These are phyloP conservation scores for Barnettozyma siamensis DNA, from an alignment of 805 yeast species.

Conservation along the genomic window DNA sequence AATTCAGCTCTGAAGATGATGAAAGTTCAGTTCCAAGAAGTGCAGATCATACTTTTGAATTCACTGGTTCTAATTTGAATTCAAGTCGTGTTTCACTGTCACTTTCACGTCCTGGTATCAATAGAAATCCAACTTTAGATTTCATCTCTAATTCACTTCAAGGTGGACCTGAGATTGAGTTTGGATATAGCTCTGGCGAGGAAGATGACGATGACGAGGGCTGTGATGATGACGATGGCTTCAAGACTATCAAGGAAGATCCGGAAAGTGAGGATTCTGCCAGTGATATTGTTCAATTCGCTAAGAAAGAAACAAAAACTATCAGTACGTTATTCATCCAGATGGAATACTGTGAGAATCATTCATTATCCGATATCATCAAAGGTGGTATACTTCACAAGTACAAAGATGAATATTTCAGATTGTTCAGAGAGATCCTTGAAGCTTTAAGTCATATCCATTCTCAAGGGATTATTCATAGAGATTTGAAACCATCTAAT, in stretches of 20 bases:
- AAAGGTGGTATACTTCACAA: constrained; percentile 63
- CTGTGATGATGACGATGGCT: constrained; percentile 17
- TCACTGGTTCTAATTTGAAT: constrained; percentile 5
- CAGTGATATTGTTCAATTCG: constrained; percentile 14
- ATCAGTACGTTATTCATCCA: constrained; percentile 84
- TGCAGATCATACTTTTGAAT: constrained; percentile 1
- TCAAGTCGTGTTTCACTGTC: constrained; percentile 5
- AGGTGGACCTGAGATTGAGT: constrained; percentile 49
- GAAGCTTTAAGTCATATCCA: constrained; percentile 92
- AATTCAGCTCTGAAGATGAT: constrained; percentile 26
- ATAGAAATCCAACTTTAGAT: constrained; percentile 43
- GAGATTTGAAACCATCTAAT: constrained; percentile 93
- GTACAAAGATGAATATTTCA: constrained; percentile 80
- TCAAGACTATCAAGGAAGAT: constrained; percentile 10
- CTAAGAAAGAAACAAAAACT: constrained; percentile 23
- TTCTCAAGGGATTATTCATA: constrained; percentile 87
- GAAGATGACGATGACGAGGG: constrained; percentile 17
- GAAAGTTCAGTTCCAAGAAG: constrained; percentile 7
- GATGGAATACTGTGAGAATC: constrained; percentile 98
- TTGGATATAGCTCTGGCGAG: constrained; percentile 32
- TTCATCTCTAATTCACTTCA: constrained; percentile 60
- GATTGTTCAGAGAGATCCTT: constrained; percentile 76
- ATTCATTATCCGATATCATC: constrained; percentile 79
- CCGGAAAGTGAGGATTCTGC: constrained; percentile 3
- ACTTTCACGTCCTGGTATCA: constrained; percentile 23